These are phyloP conservation scores for Jimgerdemannia flammicorona DNA, from an alignment of 192 early-diverging fungal genomes.

Conservation along the genomic window DNA sequence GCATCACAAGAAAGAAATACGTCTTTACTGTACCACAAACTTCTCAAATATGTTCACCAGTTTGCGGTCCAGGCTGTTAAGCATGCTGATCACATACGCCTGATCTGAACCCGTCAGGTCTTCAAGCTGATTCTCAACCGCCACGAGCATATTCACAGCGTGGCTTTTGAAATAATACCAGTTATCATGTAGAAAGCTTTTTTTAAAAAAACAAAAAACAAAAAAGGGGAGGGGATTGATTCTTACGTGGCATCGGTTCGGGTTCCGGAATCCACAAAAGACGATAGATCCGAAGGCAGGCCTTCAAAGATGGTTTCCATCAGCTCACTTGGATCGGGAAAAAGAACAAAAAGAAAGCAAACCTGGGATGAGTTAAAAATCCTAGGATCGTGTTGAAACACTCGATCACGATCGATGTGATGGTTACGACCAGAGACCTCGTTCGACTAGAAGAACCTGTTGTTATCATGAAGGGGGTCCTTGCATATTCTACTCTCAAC, in stretches of 20 bases:
- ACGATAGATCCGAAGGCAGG: conserved; percentile 65
- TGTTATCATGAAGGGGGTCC: too few species aligned
- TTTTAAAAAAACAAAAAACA: background rate
- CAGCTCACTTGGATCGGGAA: conserved; percentile 55
- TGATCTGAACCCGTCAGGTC: conserved; percentile 72
- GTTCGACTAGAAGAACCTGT: too few species aligned
- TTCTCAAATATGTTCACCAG: conserved; percentile 71
- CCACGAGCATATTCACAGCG: conserved; percentile 82
- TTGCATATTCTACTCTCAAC: too few species aligned
- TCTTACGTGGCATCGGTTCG: conserved; percentile 68
- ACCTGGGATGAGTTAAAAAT: background rate
- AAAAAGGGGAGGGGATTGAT: background rate
- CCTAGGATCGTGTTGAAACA: too few species aligned
- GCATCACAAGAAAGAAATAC: conserved; percentile 2
- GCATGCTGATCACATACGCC: conserved; percentile 60
- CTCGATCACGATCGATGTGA: too few species aligned
- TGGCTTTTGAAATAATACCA: conserved; percentile 28
- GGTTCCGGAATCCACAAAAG: conserved; percentile 70
- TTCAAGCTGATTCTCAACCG: conserved; percentile 65
- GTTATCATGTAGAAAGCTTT: background rate
- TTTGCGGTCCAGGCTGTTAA: conserved; percentile 61
- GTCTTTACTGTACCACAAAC: conserved; percentile 54
- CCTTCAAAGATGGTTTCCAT: conserved; percentile 78
- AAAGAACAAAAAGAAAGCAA: background rate
- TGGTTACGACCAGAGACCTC: too few species aligned